These are phyloP conservation scores for Vachellia pachyceras DNA, from an alignment of 306 rosid species.

Conservation along the genomic window DNA sequence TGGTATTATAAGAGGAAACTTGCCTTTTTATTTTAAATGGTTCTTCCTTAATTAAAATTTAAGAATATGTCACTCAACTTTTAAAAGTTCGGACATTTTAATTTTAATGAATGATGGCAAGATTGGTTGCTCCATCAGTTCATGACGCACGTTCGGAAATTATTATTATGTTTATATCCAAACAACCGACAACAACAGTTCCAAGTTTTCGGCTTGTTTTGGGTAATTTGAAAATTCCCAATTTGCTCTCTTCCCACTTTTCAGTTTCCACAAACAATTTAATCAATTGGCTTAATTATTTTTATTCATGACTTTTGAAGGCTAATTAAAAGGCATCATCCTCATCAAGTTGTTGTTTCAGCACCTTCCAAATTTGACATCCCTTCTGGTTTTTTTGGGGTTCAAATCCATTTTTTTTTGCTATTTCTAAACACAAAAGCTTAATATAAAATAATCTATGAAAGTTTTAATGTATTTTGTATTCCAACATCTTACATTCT, in stretches of 20 bases:
- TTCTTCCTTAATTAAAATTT: background rate
- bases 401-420: background rate
- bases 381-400: background rate
- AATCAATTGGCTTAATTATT: constrained; percentile 7
- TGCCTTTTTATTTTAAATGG: background rate
- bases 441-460: background rate
- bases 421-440: background rate
- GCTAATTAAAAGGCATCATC: too few relatives aligned
- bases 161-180: background rate
- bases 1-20: background rate
- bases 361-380: background rate
- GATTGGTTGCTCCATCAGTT: background rate
- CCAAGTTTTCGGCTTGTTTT: background rate
- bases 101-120: background rate
- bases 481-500: background rate
- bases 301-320: background rate
- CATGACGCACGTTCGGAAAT: background rate
- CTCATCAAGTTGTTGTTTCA: background rate
- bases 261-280: too few relatives aligned
- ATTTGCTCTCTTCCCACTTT: too few relatives aligned
- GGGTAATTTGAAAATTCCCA: constrained; percentile 23
- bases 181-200: background rate
- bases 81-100: background rate
- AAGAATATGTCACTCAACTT: background rate
- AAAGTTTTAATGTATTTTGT: background rate